Evolutionary conservation across 2,329 filamentous ascomycete species (phyloP).

Genomic region (Acrocalymma vagum): DNA sequence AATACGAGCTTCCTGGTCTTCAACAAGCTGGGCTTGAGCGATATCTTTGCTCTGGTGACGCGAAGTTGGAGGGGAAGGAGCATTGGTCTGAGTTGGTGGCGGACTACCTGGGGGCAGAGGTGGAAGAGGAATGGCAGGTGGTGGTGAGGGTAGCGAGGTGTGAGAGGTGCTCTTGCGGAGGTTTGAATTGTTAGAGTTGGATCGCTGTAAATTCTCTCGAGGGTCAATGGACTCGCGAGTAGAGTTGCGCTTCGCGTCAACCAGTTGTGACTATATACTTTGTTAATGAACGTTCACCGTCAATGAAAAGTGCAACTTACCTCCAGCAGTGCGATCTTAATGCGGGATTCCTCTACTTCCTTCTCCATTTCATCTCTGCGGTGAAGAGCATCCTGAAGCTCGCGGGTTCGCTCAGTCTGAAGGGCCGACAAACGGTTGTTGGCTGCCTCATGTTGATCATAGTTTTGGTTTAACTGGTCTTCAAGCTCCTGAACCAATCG

Average conservation of each 20-base stretch:
- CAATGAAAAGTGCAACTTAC: slow-evolving; percentile 57
- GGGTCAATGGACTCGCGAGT: slow-evolving; percentile 56
- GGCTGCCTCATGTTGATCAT: slow-evolving; percentile 86
- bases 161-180: slow-evolving; percentile 87
- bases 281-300: slow-evolving; percentile 25
- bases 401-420: slow-evolving; percentile 54
- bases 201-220: slow-evolving; percentile 60
- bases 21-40: slow-evolving; percentile 79
- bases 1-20: slow-evolving; percentile 95
- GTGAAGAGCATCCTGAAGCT: slow-evolving; percentile 50
- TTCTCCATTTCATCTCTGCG: slow-evolving; percentile 56
- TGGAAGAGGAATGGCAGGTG: slow-evolving; percentile 93
- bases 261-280: slow-evolving; percentile 68
- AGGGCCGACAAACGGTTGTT: slow-evolving; percentile 84
- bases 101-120: slow-evolving; percentile 72
- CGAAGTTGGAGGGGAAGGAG: slow-evolving; percentile 67
- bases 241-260: slow-evolving; percentile 62
- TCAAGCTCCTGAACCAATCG: slow-evolving; percentile 94
- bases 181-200: slow-evolving; percentile 70
- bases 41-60: slow-evolving; percentile 85
- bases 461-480: slow-evolving; percentile 94
- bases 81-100: slow-evolving; percentile 57
- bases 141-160: slow-evolving; percentile 87
- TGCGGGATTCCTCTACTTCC: slow-evolving; percentile 81
- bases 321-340: slow-evolving; percentile 79